Base-by-base conservation (phyloP, 1,139 yeast genomes). In the Kodamaea arcana region DNA sequence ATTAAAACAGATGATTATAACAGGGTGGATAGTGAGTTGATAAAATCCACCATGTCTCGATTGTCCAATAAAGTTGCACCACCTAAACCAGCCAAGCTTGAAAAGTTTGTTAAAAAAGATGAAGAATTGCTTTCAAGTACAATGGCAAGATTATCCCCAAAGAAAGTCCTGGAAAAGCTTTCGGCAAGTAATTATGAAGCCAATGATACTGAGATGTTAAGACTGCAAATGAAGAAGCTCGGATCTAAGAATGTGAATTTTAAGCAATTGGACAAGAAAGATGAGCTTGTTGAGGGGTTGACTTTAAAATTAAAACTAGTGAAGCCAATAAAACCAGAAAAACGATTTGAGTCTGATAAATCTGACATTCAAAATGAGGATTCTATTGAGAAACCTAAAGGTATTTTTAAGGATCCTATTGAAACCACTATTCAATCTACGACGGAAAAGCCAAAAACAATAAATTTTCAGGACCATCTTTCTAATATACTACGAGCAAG, bases 191-290 rank as follows among this genome's bases (percentile, higher is more conserved):
- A 46, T 30, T 60, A 57, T 34, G 54, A 56, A 32, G 46, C 48
- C 23, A 37, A 38, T 16, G 66, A 60, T 31, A 34, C 58, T 2
- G 51, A 51, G 31, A 40, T 50, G 4, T 45, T 62, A 37, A 43
- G 52, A 27, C 38, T 49, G 1, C 64, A 58, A 31, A 43, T 60
- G 46, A 47, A 46, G 27, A 54, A 34, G 30, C 39, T 52, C 25
- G 52, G 50, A 4, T 33, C 44, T 12, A 39, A 37, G 22, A 29
- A 30, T 6, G 22, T 33, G 12, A 36, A 29, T 26, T 34, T 31
- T 15, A 36, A 38, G 21, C 41, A 39, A 15, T 30, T 44, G 24
- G 44, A 37, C 20, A 39, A 33, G 33, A 29, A 34, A 31, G 41
- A 41, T n/a, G 35, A 33, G 16, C 33, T 32, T n/a, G 41, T 32